A percentile compares a stretch with the other conserved stretches of the same genome.
These are phyloP conservation scores for Harringtonia aguacate DNA, from an alignment of 2,329 filamentous ascomycete species.

Conservation along the genomic window DNA sequence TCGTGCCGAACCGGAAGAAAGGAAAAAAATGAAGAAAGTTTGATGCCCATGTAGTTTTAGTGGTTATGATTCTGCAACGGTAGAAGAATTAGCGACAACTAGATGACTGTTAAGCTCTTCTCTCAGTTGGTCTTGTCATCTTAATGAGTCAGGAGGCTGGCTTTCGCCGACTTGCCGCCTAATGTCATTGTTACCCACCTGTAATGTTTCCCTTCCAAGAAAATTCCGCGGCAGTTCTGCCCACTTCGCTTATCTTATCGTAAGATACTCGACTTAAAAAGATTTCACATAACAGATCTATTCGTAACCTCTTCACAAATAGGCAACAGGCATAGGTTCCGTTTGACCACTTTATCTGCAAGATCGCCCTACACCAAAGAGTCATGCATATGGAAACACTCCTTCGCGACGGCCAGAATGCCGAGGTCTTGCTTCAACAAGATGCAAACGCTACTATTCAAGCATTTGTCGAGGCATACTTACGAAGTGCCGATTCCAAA, in stretches of 20 bases:
- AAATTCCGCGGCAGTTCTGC: too few relatives aligned
- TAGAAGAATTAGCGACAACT: too few relatives aligned
- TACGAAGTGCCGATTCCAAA: not conserved
- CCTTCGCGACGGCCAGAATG: slow-evolving; percentile 6
- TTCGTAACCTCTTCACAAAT: too few relatives aligned
- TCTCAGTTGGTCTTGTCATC: too few relatives aligned
- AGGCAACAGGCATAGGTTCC: too few relatives aligned
- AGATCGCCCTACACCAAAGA: too few relatives aligned
- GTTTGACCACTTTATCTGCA: not conserved
- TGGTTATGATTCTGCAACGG: not conserved
- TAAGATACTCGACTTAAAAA: slow-evolving; percentile 1
- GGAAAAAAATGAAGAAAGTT: slow-evolving; percentile 54
- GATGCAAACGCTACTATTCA: not conserved
- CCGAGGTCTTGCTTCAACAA: slow-evolving; percentile 2
- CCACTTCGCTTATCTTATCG: slow-evolving; percentile 12
- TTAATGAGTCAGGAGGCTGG: too few relatives aligned
- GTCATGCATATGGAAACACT: slow-evolving; percentile 6
- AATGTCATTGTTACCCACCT: too few relatives aligned
- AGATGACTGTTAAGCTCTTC: too few relatives aligned
- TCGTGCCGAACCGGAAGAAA: slow-evolving; percentile 90
- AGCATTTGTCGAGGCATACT: slow-evolving; percentile 4
- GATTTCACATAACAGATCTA: not conserved
- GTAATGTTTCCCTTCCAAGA: too few relatives aligned
- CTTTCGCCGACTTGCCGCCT: too few relatives aligned
- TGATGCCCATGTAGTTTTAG: not conserved